Evolutionary conservation across 345 rosid species (phyloP).

Genomic region (Corymbia maculata): DNA sequence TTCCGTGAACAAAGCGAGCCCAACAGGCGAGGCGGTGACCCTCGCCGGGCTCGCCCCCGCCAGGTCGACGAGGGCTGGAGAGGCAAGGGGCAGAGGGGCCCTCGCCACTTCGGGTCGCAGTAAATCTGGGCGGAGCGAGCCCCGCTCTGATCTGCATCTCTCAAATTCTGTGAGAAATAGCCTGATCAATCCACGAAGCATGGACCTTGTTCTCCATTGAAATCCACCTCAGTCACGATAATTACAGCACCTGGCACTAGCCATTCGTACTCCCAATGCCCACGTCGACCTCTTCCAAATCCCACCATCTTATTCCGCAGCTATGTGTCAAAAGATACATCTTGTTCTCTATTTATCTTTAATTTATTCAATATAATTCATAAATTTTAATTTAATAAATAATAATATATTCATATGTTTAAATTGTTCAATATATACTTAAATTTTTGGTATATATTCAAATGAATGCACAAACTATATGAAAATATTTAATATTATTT

Average conservation of each 20-base stretch:
- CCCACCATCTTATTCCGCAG: neutral
- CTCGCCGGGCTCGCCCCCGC: neutral
- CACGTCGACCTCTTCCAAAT: neutral
- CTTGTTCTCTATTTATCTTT: neutral
- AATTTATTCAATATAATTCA: too few relatives aligned
- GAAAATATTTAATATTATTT: too few relatives aligned
- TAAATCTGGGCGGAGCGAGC: neutral
- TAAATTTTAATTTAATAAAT: too few relatives aligned
- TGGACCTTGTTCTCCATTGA: neutral
- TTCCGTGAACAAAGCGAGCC: neutral
- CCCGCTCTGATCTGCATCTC: neutral
- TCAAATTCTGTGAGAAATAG: neutral
- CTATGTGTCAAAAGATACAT: neutral
- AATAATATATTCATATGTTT: too few relatives aligned
- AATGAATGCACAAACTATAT: too few relatives aligned
- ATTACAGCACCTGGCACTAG: neutral
- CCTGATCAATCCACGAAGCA: neutral
- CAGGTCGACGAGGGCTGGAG: neutral
- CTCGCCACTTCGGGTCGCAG: neutral
- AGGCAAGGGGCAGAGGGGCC: neutral
- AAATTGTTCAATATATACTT: too few relatives aligned
- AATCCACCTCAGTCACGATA: neutral
- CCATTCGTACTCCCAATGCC: neutral
- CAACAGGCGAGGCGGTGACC: neutral
- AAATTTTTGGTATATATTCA: too few relatives aligned